These are phyloP conservation scores for Pythium oligandrum DNA, from an alignment of 352 stramenopile genomes.

Conservation along the genomic window DNA sequence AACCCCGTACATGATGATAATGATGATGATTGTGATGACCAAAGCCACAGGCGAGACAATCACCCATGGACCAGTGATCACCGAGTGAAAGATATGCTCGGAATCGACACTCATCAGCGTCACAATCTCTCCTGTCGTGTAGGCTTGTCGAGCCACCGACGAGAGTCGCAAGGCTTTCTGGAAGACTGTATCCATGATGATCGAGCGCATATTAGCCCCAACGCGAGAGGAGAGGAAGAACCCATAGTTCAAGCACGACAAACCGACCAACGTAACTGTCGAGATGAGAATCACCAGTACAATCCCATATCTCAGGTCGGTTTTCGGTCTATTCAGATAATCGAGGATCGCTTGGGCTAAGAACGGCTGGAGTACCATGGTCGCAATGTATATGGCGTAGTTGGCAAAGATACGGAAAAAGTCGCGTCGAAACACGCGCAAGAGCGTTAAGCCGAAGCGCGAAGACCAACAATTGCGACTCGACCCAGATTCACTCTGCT, in stretches of 20 bases:
- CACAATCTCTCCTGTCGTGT: slow-evolving; percentile 34
- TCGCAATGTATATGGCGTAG: slow-evolving; percentile 20
- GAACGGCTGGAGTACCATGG: slow-evolving; percentile 30
- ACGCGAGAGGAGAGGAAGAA: slow-evolving; percentile 25
- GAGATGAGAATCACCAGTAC: slow-evolving; percentile 27
- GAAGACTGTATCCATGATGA: slow-evolving; percentile 36
- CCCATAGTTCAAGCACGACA: slow-evolving; percentile 29
- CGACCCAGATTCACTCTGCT: neutral
- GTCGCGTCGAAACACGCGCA: slow-evolving; percentile 21
- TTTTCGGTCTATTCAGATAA: slow-evolving; percentile 20
- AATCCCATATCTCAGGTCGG: slow-evolving; percentile 20
- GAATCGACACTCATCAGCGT: slow-evolving; percentile 33
- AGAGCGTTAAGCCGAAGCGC: slow-evolving; percentile 21
- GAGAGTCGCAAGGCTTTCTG: slow-evolving; percentile 31
- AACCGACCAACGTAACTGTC: slow-evolving; percentile 23
- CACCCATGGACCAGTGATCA: slow-evolving; percentile 25
- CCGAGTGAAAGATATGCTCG: slow-evolving; percentile 32
- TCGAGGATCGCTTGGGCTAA: slow-evolving; percentile 32
- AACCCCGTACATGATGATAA: slow-evolving; percentile 21
- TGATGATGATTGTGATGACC: slow-evolving; percentile 25
- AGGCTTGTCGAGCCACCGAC: slow-evolving; percentile 20
- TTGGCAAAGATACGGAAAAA: slow-evolving; percentile 17
- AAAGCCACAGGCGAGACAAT: slow-evolving; percentile 23
- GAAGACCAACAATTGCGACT: slow-evolving; percentile 4
- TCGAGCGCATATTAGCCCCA: slow-evolving; percentile 28